phyloP scores from a whole-genome alignment of 768 basidiomycete species.

The Tylopilus cervinicoccineus region DNA sequence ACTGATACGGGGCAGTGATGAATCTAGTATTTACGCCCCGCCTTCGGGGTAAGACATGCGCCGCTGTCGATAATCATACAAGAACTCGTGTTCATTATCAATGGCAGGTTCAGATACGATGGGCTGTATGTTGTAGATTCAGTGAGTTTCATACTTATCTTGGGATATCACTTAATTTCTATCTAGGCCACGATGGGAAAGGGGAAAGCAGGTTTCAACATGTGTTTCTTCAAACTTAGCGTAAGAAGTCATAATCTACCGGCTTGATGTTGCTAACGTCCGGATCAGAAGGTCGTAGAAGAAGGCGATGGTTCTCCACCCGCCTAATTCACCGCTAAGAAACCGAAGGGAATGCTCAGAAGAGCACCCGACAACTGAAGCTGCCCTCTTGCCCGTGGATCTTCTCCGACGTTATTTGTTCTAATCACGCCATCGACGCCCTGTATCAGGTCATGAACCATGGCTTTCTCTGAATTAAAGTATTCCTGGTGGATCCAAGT shows the following conservation, averaged over 20 bases:
- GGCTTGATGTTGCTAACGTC: neutral
- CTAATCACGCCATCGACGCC: too few relatives aligned
- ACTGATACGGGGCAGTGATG: constrained; percentile 33
- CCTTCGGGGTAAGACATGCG: constrained; percentile 18
- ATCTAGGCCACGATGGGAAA: constrained; percentile 8
- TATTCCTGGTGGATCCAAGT: too few relatives aligned
- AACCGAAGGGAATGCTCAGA: constrained; percentile 2
- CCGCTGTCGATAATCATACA: neutral
- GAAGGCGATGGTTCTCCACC: neutral
- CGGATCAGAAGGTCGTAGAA: constrained; percentile 16
- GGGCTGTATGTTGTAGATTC: constrained; percentile 30
- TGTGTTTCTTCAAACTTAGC: constrained; percentile 30
- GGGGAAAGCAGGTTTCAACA: constrained; percentile 18
- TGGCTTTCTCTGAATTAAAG: too few relatives aligned
- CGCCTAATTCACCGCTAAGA: neutral
- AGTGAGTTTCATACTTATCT: constrained; percentile 10
- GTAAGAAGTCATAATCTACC: constrained; percentile 7
- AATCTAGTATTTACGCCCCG: constrained; percentile 17
- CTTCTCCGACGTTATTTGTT: too few relatives aligned
- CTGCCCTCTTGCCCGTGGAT: too few relatives aligned
- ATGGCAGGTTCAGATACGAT: constrained; percentile 33
- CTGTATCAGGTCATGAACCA: too few relatives aligned
- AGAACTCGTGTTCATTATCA: neutral
- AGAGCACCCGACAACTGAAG: neutral
- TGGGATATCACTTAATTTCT: neutral